These are phyloP conservation scores for Fistulinella prunicolor DNA, from an alignment of 768 basidiomycete genomes.

Conservation along the genomic window DNA sequence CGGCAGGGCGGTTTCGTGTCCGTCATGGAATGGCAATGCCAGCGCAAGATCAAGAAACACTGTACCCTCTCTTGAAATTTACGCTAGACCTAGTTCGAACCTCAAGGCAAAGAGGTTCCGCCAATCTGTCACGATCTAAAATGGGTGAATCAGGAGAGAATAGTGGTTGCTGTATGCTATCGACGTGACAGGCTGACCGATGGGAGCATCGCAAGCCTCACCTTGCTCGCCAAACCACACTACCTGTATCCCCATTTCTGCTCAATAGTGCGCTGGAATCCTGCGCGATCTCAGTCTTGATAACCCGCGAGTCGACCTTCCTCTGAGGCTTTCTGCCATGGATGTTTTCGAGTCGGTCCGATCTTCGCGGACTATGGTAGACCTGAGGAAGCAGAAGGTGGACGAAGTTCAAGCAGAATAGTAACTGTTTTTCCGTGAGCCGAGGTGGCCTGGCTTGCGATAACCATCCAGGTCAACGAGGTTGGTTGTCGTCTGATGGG, in stretches of 20 bases:
- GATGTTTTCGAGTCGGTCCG: constrained; percentile 9
- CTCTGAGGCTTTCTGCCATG: constrained; percentile 28
- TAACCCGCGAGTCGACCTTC: constrained; percentile 31
- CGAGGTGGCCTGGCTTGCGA: constrained; percentile 61
- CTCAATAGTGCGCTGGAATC: constrained; percentile 72
- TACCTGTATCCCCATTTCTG: constrained; percentile 81
- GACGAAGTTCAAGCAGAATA: constrained; percentile 52
- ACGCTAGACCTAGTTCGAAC: constrained; percentile 69
- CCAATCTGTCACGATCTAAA: constrained; percentile 43
- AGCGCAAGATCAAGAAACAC: constrained; percentile 64
- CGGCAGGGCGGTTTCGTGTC: constrained; percentile 56
- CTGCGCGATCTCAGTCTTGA: constrained; percentile 57
- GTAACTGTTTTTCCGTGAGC: constrained; percentile 60
- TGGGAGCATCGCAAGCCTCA: constrained; percentile 22
- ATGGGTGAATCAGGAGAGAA: constrained; percentile 37
- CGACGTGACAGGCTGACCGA: background rate
- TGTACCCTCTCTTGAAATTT: constrained; percentile 57
- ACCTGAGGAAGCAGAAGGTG: constrained; percentile 3
- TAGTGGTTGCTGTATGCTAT: constrained; percentile 48
- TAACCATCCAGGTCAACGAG: constrained; percentile 36
- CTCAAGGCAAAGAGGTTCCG: constrained; percentile 54
- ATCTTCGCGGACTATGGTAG: constrained; percentile 1
- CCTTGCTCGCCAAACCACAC: constrained; percentile 86
- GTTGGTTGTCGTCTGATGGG: constrained; percentile 18
- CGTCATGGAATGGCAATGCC: constrained; percentile 62